phyloP scores from a whole-genome alignment of 805 yeast genomes.

The Sugiyamaella marilandica region DNA sequence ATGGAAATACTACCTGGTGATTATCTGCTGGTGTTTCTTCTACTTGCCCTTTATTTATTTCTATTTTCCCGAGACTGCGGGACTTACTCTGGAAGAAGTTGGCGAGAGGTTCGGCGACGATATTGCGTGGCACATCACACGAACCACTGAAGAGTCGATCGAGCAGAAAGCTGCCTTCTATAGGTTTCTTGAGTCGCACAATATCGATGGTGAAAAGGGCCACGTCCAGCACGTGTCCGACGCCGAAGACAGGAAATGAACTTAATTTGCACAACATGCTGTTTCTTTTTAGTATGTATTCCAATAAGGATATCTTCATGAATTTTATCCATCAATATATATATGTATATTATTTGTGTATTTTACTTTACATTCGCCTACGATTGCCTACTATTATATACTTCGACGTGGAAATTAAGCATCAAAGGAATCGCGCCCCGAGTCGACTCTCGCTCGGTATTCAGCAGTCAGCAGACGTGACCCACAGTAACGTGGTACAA shows the following conservation, averaged over 20 bases:
- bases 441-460: too few relatives aligned
- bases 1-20: constrained; percentile 41
- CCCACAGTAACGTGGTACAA: too few relatives aligned
- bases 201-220: neutral
- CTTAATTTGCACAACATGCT: neutral
- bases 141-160: neutral
- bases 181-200: neutral
- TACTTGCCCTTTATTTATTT: constrained; percentile 23
- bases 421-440: too few relatives aligned
- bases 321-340: too few relatives aligned
- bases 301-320: too few relatives aligned
- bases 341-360: too few relatives aligned
- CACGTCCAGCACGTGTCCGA: neutral
- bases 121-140: neutral
- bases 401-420: too few relatives aligned
- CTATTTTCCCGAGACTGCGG: constrained; percentile 37
- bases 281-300: too few relatives aligned
- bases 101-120: constrained; percentile 37
- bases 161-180: neutral
- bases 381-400: too few relatives aligned
- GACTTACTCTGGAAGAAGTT: constrained; percentile 40
- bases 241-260: neutral
- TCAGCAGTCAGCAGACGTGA: too few relatives aligned
- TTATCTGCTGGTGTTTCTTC: constrained; percentile 8
- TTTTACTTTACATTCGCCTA: too few relatives aligned